Evolutionary conservation across 768 basidiomycete species (phyloP), one percentile per base, ranked within the genome.

Genomic region (Boletus rubescentipes): DNA sequence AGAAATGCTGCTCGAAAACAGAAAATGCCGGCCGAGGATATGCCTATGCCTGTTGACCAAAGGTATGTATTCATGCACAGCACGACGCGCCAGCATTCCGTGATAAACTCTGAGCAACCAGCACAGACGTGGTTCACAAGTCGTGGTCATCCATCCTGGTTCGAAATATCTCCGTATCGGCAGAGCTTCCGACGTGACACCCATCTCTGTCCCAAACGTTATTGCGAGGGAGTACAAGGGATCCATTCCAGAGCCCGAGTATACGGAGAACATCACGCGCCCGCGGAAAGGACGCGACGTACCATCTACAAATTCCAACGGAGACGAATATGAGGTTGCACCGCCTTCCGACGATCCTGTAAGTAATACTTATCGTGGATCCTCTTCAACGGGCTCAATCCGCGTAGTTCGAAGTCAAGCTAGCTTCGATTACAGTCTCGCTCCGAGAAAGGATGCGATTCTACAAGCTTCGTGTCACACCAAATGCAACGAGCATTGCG

Each of bases 361-460:
- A 67, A 60, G 82, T 72, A 4, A 31, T 20, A 9, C 30, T 9
- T 45, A 16, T 35, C 11, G 2, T 35, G 26, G 11, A 37, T 53
- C 38, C 15, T 35, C 31, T 18, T 14, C 23, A 12, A 30, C 30
- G 11, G 12, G 38, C 48, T 64, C 40, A 62, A 46, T 23, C 9
- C 32, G 31, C 47, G 12, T 48, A 91, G 89, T 89, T 93, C 54
- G 85, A 90, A 55, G 77, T 80, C 21, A 93, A 93, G 64, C 79
- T 96, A 26, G 77, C 84, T 4, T 82, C 83, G 5, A 85, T 91
- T 18, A 80, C 80, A 2, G 71, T 82, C 37, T 90, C 90, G 4
- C 76, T 93, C 38, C 83, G 89, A 23, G 90, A 91, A 49, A 76
- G 90, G 48, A 91, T 92, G 90, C 79, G 85, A 30, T 92, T 92